Conservation (phyloP, 768 basidiomycete genomes). For the Fomitopsis serialis region DNA sequence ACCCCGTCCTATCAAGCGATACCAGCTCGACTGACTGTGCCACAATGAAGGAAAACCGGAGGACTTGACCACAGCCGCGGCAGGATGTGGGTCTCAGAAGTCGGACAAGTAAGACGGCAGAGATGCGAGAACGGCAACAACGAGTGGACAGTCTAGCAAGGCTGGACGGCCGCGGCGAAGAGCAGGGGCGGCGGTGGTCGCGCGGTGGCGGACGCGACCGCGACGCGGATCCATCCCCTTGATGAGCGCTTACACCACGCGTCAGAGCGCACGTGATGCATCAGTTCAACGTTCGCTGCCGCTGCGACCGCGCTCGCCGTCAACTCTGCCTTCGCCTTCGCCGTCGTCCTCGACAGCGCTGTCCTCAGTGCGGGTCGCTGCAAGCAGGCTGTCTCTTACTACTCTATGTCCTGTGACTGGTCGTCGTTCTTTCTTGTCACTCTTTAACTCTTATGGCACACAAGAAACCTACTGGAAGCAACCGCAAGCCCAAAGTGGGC, state of each 20-base stretch:
- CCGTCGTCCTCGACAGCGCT: background rate
- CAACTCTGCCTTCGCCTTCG: background rate
- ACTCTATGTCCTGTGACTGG: background rate
- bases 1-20: too few species aligned
- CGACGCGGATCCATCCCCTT: background rate
- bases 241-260: background rate
- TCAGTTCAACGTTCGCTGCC: background rate
- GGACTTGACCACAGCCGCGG: too few species aligned
- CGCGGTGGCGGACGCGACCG: background rate
- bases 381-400: background rate
- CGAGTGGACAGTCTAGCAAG: too few species aligned
- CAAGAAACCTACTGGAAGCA: conserved; percentile 2
- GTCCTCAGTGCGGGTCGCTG: conserved; percentile 14
- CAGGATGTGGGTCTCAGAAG: too few species aligned
- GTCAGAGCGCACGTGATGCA: background rate
- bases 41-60: too few species aligned
- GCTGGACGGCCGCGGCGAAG: background rate
- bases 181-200: background rate
- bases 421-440: conserved; percentile 13
- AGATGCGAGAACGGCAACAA: too few species aligned
- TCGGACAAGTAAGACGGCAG: too few species aligned
- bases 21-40: too few species aligned
- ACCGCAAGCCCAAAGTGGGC: background rate
- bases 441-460: conserved; percentile 9
- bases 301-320: background rate